Evolutionary conservation across 257 asterid genomes (phyloP).

Genomic region (Oldenlandia corymbosa): DNA sequence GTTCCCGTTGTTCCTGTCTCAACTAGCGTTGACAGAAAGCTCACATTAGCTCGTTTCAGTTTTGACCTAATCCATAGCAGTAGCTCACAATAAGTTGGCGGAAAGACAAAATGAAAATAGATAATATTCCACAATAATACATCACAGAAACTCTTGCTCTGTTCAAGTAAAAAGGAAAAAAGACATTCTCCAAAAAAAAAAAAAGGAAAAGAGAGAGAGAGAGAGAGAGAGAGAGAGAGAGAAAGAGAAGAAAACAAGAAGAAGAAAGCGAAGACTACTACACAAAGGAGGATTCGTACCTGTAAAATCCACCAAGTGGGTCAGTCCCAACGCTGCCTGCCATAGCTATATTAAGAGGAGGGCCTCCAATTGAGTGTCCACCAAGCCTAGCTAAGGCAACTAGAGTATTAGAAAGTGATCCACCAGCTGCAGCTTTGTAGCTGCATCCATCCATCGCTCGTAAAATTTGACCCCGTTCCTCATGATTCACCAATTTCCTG

Average conservation of each 20-base stretch:
- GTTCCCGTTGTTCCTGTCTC: slow-evolving; percentile 95
- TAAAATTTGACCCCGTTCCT: slow-evolving; percentile 85
- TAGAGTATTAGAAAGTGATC: slow-evolving; percentile 89
- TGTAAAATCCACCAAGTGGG: slow-evolving; percentile 89
- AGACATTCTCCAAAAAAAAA: no score
- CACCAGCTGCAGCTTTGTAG: slow-evolving; percentile 99
- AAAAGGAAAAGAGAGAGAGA: no score
- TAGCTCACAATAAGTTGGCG: neutral
- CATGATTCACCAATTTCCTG: slow-evolving; percentile 86
- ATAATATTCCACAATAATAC: neutral
- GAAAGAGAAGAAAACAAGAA: neutral
- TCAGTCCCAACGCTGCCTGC: slow-evolving; percentile 96
- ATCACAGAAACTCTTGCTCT: no score
- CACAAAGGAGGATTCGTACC: slow-evolving; percentile 33
- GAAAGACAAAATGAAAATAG: neutral
- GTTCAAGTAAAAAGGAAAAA: no score
- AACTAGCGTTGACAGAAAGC: slow-evolving; percentile 79
- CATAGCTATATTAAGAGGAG: slow-evolving; percentile 76
- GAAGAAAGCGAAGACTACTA: neutral
- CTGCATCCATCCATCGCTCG: slow-evolving; percentile 97
- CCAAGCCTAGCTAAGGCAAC: slow-evolving; percentile 99
- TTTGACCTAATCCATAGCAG: slow-evolving; percentile 63
- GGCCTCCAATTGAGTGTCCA: slow-evolving; percentile 56
- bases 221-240: no score
- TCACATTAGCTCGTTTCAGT: slow-evolving; percentile 83